Evolutionary conservation across 2,329 filamentous ascomycete genomes (phyloP), one percentile per base, ranked within the genome.

Genomic region (Botrytis sinoallii): DNA sequence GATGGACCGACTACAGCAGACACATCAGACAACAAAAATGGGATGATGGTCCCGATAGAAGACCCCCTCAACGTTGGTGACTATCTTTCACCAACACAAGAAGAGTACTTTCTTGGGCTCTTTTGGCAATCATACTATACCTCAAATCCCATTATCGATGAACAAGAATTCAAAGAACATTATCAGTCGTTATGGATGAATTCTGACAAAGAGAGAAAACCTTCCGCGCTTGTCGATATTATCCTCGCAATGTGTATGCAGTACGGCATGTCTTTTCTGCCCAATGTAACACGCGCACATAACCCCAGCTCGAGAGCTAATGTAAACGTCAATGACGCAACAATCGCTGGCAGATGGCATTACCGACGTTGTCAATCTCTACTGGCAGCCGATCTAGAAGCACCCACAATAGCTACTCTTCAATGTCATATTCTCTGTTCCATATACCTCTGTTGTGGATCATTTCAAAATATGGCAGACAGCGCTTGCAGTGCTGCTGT

Each of bases 161-260:
- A 86, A 74, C 74, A 77, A 5, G 83, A 84, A 48, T 86, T 87
- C 73, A 82, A 80, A 67, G 80, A 80, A 14, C 82, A 86, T 72
- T 85, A 86, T 73, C 78, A 81, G 10, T 84, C 83, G 0, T 79
- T 86, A 12, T 85, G 84, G 83, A 78, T 61, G 3, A 74, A 76
- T 16, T 75, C 75, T 9, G 73, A 73, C 44, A 75, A 74, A 5
- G 63, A 73, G 10, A 81, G 86, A 10, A 83, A 83, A 71, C 81
- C 83, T 3, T 88, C 86, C 4, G 83, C 86, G 2, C 81, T 88
- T 0, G 84, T 86, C 1, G 87, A 88, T 73, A 87, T 88, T 38
- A 79, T 88, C 48, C 78, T 88, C 25, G 86, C 86, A 0, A 73
- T 88, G 16, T 86, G 84, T 74, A 85, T 88, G 81, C 86, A 88